Conservation (phyloP, 805 yeast genomes). For the Zygotorulaspora florentina region DNA sequence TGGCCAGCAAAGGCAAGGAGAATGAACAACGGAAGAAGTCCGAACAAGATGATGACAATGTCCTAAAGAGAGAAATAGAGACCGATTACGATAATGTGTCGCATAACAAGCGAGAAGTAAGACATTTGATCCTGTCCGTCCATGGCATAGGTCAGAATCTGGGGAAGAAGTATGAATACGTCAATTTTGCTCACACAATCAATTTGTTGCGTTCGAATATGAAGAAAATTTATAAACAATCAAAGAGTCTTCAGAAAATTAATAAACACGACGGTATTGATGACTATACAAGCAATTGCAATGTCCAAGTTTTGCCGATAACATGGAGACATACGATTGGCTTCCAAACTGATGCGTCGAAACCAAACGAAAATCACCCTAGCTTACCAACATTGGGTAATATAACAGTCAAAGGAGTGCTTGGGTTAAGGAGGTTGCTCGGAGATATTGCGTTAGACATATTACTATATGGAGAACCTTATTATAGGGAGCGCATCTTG, state of each 20-base stretch:
- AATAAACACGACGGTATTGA: slow-evolving; percentile 42
- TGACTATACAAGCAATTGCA: slow-evolving; percentile 48
- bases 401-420: slow-evolving; percentile 72
- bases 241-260: slow-evolving; percentile 38
- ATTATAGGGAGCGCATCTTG: slow-evolving; percentile 58
- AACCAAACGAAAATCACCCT: slow-evolving; percentile 37
- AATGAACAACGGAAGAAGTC: slow-evolving; percentile 4
- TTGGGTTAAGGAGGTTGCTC: slow-evolving; percentile 67
- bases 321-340: slow-evolving; percentile 83
- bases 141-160: slow-evolving; percentile 94
- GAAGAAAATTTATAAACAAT: slow-evolving; percentile 45
- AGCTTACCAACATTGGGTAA: slow-evolving; percentile 62
- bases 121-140: slow-evolving; percentile 71
- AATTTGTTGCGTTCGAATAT: slow-evolving; percentile 59
- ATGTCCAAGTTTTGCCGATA: slow-evolving; percentile 82
- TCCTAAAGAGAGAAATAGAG: slow-evolving; percentile 46
- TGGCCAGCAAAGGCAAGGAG: not conserved
- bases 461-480: slow-evolving; percentile 71
- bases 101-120: slow-evolving; percentile 39
- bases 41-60: slow-evolving; percentile 25
- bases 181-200: slow-evolving; percentile 83
- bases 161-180: slow-evolving; percentile 71
- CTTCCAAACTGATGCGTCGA: slow-evolving; percentile 48
- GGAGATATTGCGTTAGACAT: slow-evolving; percentile 88
- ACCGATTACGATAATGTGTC: slow-evolving; percentile 43